phyloP scores from a whole-genome alignment of 169 alveolate species.

The Nephromyces sp. region DNA sequence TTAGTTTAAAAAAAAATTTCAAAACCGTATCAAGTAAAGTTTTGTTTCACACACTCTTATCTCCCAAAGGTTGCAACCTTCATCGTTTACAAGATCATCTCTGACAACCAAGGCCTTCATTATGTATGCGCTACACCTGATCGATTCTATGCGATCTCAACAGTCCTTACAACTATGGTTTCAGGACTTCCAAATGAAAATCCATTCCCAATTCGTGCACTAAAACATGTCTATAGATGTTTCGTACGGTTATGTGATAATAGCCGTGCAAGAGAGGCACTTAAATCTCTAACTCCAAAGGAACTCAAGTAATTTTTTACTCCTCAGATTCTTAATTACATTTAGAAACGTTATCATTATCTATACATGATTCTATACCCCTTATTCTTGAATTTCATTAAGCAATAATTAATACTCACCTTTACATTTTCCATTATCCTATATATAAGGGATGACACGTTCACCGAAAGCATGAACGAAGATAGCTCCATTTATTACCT shows the following conservation, averaged over 20 bases:
- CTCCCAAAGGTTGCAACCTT: slow-evolving; percentile 83
- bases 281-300: slow-evolving; percentile 56
- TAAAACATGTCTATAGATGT: slow-evolving; percentile 61
- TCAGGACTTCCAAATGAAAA: slow-evolving; percentile 37
- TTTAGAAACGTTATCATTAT: no score
- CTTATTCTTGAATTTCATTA: no score
- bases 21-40: no score
- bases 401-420: no score
- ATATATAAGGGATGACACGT: no score
- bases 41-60: no score
- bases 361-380: no score
- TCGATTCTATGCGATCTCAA: slow-evolving; percentile 91
- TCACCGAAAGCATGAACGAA: no score
- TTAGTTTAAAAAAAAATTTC: background rate
- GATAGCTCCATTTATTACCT: no score
- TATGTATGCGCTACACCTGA: slow-evolving; percentile 94
- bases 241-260: slow-evolving; percentile 93
- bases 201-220: slow-evolving; percentile 14
- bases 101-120: slow-evolving; percentile 89
- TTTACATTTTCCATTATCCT: no score
- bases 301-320: slow-evolving; percentile 28
- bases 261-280: slow-evolving; percentile 76
- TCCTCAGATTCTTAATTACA: no score
- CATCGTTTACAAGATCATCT: slow-evolving; percentile 91
- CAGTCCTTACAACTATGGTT: slow-evolving; percentile 89